Evolutionary conservation across 2,329 filamentous ascomycete species (phyloP).

Genomic region (Nectriaceae sp.): DNA sequence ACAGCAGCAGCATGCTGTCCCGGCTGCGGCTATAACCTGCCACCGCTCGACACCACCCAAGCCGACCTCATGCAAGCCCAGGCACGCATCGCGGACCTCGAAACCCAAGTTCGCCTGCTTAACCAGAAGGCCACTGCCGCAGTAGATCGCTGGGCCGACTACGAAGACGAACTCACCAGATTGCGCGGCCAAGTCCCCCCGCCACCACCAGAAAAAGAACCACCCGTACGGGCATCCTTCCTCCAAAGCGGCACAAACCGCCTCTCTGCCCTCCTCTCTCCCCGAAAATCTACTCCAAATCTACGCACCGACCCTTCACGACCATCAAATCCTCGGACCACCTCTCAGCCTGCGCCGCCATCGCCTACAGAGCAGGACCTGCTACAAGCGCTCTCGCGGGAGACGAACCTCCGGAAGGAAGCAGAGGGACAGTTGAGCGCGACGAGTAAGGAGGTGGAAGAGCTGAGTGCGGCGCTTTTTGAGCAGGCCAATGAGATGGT

Average conservation of each 20-base stretch:
- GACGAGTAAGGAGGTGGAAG: conserved; percentile 73
- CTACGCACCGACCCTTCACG: conserved; percentile 12
- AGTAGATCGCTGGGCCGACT: conserved; percentile 71
- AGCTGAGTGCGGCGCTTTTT: conserved; percentile 74
- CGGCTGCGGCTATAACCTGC: conserved; percentile 49
- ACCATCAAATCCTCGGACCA: conserved; percentile 13
- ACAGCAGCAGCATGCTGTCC: conserved; percentile 46
- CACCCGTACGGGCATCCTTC: conserved; percentile 42
- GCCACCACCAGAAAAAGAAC: not conserved
- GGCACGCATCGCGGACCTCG: conserved; percentile 66
- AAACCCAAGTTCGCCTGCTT: conserved; percentile 69
- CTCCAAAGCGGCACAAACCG: conserved; percentile 47
- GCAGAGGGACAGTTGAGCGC: conserved; percentile 69
- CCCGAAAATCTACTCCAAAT: conserved; percentile 47
- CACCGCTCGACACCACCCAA: conserved; percentile 38
- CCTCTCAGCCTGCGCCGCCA: conserved; percentile 20
- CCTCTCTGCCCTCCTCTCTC: conserved; percentile 46
- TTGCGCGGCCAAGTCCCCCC: conserved; percentile 47
- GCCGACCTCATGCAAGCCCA: conserved; percentile 54
- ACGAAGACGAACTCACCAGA: conserved; percentile 73
- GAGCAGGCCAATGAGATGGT: conserved; percentile 90
- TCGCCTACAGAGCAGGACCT: conserved; percentile 50
- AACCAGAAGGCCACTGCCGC: conserved; percentile 70
- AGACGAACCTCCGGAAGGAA: conserved; percentile 65
- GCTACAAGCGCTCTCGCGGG: conserved; percentile 64